These are phyloP conservation scores for Euphorbia corollata DNA, from an alignment of 441 rosid species.

Conservation along the genomic window DNA sequence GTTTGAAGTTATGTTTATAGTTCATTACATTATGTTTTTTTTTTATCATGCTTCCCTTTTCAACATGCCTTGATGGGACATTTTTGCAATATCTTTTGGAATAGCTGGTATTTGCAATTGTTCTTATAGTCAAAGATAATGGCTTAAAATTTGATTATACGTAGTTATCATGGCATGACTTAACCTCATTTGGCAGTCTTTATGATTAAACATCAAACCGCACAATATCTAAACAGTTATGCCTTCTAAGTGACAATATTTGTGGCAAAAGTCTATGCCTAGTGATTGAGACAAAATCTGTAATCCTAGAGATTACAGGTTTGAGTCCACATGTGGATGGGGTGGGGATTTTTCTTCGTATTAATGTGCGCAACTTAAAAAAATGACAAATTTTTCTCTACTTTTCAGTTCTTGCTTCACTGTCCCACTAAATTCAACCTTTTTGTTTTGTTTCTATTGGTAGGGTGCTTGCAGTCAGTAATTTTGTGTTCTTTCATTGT, in stretches of 20 bases:
- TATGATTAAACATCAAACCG: not conserved
- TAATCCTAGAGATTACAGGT: too few relatives aligned
- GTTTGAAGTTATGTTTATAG: not conserved
- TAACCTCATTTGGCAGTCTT: not conserved
- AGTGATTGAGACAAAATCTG: too few relatives aligned
- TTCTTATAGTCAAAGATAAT: not conserved
- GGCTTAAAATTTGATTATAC: too few relatives aligned
- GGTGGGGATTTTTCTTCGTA: too few relatives aligned
- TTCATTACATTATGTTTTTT: not conserved
- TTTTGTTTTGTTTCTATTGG: not conserved
- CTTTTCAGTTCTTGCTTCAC: too few relatives aligned
- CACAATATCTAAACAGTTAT: not conserved
- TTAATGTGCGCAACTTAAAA: too few relatives aligned
- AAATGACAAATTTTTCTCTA: too few relatives aligned
- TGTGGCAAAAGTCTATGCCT: not conserved
- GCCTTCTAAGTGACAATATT: not conserved
- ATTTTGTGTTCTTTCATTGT: not conserved
- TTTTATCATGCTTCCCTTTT: not conserved
- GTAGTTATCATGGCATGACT: not conserved
- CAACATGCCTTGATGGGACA: not conserved
- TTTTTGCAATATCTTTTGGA: not conserved
- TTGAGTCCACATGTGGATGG: too few relatives aligned
- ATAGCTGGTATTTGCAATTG: not conserved
- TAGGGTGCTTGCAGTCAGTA: not conserved
- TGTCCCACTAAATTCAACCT: too few relatives aligned